phyloP scores from a whole-genome alignment of 306 rosid genomes.

The Prosopis cineraria region DNA sequence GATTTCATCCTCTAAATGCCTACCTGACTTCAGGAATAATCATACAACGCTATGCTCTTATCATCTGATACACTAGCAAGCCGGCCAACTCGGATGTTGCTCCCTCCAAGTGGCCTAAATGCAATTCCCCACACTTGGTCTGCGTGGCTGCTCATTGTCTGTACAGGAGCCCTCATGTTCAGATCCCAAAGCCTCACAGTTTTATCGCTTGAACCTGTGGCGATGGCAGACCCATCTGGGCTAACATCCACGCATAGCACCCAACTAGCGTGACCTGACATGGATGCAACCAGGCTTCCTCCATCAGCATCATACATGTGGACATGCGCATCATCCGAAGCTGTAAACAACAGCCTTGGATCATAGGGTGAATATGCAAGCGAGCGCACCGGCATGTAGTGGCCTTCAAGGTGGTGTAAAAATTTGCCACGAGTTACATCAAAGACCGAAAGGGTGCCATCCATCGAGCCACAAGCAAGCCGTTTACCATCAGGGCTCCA shows the following conservation, averaged over 20 bases:
- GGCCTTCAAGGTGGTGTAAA: conserved; percentile 95
- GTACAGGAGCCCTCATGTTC: conserved; percentile 83
- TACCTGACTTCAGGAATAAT: conserved; percentile 61
- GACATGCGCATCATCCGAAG: conserved; percentile 84
- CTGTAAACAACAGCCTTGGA: conserved; percentile 80
- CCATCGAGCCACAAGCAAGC: conserved; percentile 94
- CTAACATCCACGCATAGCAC: conserved; percentile 87
- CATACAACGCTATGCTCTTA: conserved; percentile 85
- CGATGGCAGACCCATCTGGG: conserved; percentile 86
- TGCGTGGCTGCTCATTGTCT: conserved; percentile 91
- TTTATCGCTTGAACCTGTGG: conserved; percentile 93
- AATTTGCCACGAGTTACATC: conserved; percentile 77
- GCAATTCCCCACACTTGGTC: conserved; percentile 99
- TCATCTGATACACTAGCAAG: conserved; percentile 98
- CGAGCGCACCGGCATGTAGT: conserved; percentile 90
- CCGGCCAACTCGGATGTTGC: conserved; percentile 60
- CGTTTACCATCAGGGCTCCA: conserved; percentile 94
- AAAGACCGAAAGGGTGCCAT: conserved; percentile 90
- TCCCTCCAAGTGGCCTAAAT: conserved; percentile 83
- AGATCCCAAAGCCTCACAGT: conserved; percentile 98
- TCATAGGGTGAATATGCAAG: conserved; percentile 89
- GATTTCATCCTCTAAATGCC: conserved; percentile 12
- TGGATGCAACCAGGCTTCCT: conserved; percentile 68
- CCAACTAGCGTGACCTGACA: conserved; percentile 98
- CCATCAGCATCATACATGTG: conserved; percentile 98